These are phyloP conservation scores for Durio zibethinus DNA, from an alignment of 345 rosid species.

Conservation along the genomic window DNA sequence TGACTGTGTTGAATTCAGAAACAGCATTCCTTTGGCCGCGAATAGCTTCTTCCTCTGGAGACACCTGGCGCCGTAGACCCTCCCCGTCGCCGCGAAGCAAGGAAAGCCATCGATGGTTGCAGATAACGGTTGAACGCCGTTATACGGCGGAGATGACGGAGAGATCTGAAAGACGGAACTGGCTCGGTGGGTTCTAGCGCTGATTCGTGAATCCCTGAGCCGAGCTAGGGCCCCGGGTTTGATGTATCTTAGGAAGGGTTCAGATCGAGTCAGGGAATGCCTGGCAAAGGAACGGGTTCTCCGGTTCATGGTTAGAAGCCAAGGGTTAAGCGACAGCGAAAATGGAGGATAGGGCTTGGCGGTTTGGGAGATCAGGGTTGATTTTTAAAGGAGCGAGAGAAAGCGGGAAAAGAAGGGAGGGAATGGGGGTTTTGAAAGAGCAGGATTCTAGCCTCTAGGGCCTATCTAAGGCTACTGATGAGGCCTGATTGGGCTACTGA, in stretches of 20 bases:
- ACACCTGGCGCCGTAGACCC: conserved; percentile 38
- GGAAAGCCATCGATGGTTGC: conserved; percentile 19
- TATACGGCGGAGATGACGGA: conserved; percentile 12
- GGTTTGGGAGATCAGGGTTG: not conserved
- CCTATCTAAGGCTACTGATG: not conserved
- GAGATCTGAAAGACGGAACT: conserved; percentile 24
- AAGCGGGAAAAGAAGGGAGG: not conserved
- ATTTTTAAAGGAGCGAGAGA: not conserved
- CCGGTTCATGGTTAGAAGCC: conserved; percentile 24
- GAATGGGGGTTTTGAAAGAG: conserved; percentile 1
- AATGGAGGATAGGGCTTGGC: conserved; percentile 13
- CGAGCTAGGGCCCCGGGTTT: conserved; percentile 56
- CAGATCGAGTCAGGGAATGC: conserved; percentile 14
- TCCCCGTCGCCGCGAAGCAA: conserved; percentile 25
- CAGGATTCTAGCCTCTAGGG: not conserved
- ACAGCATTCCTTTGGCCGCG: conserved; percentile 34
- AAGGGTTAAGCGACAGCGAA: not conserved
- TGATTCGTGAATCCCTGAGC: conserved; percentile 47
- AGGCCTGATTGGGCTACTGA: not conserved
- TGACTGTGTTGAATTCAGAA: conserved; percentile 19
- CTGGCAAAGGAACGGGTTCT: conserved; percentile 17
- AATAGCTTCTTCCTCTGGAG: conserved; percentile 48
- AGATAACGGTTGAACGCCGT: not conserved
- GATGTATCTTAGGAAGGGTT: conserved; percentile 39
- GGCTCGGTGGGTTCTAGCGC: conserved; percentile 39